A percentile compares a stretch with the other conserved stretches of the same genome.
Conservation (phyloP, 331 rosid species). For the Spiraea crenata region DNA sequence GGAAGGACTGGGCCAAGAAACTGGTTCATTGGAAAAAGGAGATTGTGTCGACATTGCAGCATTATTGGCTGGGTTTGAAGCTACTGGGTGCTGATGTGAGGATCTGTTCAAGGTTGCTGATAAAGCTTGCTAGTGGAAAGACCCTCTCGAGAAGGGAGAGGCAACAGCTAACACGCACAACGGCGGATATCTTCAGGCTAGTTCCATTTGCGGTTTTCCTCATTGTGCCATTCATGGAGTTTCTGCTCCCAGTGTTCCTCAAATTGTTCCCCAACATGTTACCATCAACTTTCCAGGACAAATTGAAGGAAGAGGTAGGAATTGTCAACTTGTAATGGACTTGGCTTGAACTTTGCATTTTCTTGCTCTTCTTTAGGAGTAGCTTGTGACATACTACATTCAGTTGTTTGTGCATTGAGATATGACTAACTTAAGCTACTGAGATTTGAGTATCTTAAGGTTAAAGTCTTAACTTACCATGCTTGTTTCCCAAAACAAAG, state of each 20-base stretch:
- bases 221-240: slow-evolving; percentile 90
- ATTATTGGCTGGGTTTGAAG: slow-evolving; percentile 92
- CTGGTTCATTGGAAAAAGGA: slow-evolving; percentile 77
- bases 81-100: slow-evolving; percentile 78
- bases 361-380: background rate
- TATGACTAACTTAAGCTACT: too few relatives aligned
- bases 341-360: background rate
- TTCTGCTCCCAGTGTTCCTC: slow-evolving; percentile 78
- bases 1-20: slow-evolving; percentile 94
- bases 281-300: slow-evolving; percentile 94
- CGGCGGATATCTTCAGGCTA: slow-evolving; percentile 87
- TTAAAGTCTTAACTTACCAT: too few relatives aligned
- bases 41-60: slow-evolving; percentile 69
- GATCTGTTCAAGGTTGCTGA: slow-evolving; percentile 72
- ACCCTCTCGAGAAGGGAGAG: slow-evolving; percentile 89
- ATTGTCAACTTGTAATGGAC: background rate
- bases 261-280: slow-evolving; percentile 91
- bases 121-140: slow-evolving; percentile 92
- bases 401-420: too few relatives aligned
- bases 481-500: too few relatives aligned
- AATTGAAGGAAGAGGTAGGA: slow-evolving; percentile 86
- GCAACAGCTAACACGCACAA: slow-evolving; percentile 84
- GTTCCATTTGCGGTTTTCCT: slow-evolving; percentile 87
- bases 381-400: too few relatives aligned
- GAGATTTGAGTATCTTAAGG: too few relatives aligned